A percentile compares a stretch with the other conserved stretches of the same genome.
These are phyloP conservation scores for Ustilago curta DNA, from an alignment of 1,284 basidiomycete species.

Conservation along the genomic window DNA sequence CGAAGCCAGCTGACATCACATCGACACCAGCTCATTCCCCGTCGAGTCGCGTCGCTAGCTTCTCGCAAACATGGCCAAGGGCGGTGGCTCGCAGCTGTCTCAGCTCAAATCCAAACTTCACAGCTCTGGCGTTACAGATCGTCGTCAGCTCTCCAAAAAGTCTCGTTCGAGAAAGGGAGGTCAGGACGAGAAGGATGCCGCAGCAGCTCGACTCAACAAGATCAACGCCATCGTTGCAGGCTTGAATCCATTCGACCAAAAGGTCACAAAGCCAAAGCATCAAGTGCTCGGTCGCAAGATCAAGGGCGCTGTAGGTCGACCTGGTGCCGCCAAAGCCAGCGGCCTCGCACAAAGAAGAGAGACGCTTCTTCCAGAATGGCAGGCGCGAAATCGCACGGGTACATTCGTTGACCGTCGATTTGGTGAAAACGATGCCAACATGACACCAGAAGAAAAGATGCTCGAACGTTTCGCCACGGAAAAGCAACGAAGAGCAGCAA, in stretches of 20 bases:
- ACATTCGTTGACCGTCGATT: constrained; percentile 94
- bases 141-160: constrained; percentile 56
- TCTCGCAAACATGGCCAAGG: constrained; percentile 51
- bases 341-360: constrained; percentile 81
- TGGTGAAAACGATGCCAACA: constrained; percentile 90
- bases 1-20: neutral
- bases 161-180: constrained; percentile 69
- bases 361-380: constrained; percentile 84
- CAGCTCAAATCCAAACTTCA: constrained; percentile 66
- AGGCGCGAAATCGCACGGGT: constrained; percentile 82
- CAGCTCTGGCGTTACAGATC: constrained; percentile 60
- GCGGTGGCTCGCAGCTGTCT: constrained; percentile 67
- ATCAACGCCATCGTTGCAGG: constrained; percentile 84
- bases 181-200: constrained; percentile 72
- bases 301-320: constrained; percentile 84
- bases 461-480: constrained; percentile 95
- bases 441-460: constrained; percentile 96
- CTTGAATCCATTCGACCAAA: constrained; percentile 88
- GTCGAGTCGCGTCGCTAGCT: neutral
- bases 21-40: neutral
- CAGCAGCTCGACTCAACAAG: constrained; percentile 71
- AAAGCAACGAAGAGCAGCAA: constrained; percentile 72
- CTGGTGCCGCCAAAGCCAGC: constrained; percentile 86
- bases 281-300: constrained; percentile 88
- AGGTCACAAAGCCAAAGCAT: constrained; percentile 77